These are phyloP conservation scores for Diaporthe ampelina DNA, from an alignment of 2,329 filamentous ascomycete species.

Conservation along the genomic window DNA sequence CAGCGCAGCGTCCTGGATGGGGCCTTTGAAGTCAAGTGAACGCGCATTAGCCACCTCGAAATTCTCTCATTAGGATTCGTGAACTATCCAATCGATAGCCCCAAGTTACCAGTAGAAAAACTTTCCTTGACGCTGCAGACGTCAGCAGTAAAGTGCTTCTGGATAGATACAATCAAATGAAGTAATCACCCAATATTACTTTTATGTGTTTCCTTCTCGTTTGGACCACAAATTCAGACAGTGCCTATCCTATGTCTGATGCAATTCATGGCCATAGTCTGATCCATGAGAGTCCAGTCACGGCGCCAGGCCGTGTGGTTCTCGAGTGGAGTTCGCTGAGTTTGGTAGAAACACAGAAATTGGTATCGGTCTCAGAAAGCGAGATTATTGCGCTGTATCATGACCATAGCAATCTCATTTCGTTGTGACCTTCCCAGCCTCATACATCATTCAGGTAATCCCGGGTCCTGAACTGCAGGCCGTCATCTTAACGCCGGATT, in stretches of 20 bases:
- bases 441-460: not conserved
- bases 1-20: not conserved
- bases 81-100: too few relatives aligned
- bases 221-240: too few relatives aligned
- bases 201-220: too few relatives aligned
- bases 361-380: not conserved
- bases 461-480: not conserved
- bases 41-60: not conserved
- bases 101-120: too few relatives aligned
- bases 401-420: not conserved
- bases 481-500: not conserved
- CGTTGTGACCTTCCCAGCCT: too few relatives aligned
- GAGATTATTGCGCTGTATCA: not conserved
- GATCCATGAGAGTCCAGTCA: not conserved
- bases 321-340: not conserved
- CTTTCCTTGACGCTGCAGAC: too few relatives aligned
- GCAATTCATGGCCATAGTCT: not conserved
- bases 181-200: too few relatives aligned
- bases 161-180: too few relatives aligned
- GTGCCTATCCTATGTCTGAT: not conserved
- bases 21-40: not conserved
- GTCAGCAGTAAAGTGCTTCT: too few relatives aligned
- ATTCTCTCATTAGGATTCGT: not conserved
- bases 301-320: not conserved
- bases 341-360: not conserved